phyloP scores from a whole-genome alignment of 2,329 filamentous ascomycete genomes.

The Alternaria sp. region DNA sequence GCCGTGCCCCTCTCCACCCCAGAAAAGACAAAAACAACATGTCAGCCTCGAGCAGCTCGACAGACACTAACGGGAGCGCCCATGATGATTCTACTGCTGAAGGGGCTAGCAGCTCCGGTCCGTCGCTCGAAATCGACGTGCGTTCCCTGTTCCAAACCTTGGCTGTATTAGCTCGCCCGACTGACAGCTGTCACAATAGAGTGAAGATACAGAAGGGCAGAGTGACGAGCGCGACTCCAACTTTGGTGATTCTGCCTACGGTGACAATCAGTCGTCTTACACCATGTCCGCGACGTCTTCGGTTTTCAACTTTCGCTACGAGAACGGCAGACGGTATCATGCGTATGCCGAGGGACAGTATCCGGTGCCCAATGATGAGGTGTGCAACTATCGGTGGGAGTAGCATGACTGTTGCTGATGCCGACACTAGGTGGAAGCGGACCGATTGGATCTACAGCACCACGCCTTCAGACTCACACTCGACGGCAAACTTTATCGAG shows the following conservation, averaged over 20 bases:
- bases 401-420: constrained; percentile 1
- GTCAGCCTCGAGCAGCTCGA: not conserved
- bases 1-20: not conserved
- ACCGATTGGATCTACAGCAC: constrained; percentile 42
- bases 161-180: constrained; percentile 6
- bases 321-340: constrained; percentile 42
- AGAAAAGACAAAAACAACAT: not conserved
- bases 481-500: constrained; percentile 37
- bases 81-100: constrained; percentile 9
- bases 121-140: constrained; percentile 38
- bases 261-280: constrained; percentile 14
- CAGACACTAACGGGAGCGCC: constrained; percentile 1
- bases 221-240: constrained; percentile 39
- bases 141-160: constrained; percentile 12
- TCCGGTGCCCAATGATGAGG: constrained; percentile 42
- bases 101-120: constrained; percentile 31
- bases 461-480: constrained; percentile 43
- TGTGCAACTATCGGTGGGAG: constrained; percentile 7
- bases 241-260: constrained; percentile 25
- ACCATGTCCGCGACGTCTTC: constrained; percentile 42
- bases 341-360: constrained; percentile 41
- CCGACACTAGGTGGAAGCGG: constrained; percentile 31
- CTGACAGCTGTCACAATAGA: constrained; percentile 15
- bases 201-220: constrained; percentile 11
- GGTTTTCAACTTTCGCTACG: constrained; percentile 38